Base-by-base conservation (phyloP, 176 grass and related monocot genomes). In the Cymbopogon citratus region DNA sequence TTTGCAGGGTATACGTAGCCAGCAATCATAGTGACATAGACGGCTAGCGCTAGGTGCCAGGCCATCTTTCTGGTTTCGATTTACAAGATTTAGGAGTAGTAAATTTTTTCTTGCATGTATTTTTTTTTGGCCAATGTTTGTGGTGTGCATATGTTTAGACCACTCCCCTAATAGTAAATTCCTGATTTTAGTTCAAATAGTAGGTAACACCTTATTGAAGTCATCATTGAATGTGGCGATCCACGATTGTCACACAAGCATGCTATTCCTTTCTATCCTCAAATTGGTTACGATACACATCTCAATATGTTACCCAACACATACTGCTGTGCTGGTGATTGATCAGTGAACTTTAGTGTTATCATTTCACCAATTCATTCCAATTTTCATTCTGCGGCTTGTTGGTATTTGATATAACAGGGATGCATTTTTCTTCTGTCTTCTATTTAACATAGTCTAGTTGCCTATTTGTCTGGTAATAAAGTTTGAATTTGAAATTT, bases 401-500 rank as follows among this genome's bases (percentile, higher is more conserved):
- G 8, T 31, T 61, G 34, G 63, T 86, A 67, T 77, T 61, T 66
- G 24, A n/a, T 14, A 64, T 25, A 13, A 64, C 21, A 41, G 63
- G 36, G 31, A n/a, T 43, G 14, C 45, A 16, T 33, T 39, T 71
- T 69, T 69, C 15, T 31, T 75, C 12, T 66, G 5, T 66, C 19
- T 80, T 31, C 11, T 64, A 31, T 40, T 18, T 7, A 72, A 54
- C 51, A 41, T 74, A 66, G 44, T 54, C 21, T 33, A 77, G 48
- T 23, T 21, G 7, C 26, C 33, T 74, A 63, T 57, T 72, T 76
- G 2, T 76, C 28, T 83, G 43, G 59, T 89, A 46, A 77, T 45
- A 46, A 46, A 57, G 41, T 70, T 77, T 82, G 78, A 83, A 84
- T 77, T 79, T 68, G 66, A 85, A 85, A 84, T 74, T 87, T 86